phyloP scores from a whole-genome alignment of 2,329 filamentous ascomycete genomes.

The Apiospora rasikravindrae region DNA sequence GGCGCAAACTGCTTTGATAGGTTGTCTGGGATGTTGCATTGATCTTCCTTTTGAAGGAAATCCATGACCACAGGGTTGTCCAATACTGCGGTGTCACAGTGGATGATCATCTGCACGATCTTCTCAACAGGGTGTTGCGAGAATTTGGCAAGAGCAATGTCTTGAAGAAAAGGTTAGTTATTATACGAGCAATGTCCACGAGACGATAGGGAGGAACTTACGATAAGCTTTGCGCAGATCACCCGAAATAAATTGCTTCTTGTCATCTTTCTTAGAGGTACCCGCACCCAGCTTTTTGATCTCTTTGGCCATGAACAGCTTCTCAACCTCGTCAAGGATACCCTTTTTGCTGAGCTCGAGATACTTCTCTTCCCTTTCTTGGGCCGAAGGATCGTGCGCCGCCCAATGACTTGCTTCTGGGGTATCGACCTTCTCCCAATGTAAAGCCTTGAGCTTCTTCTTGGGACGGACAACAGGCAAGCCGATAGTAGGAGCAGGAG shows the following conservation, averaged over 20 bases:
- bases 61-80: slow-evolving; percentile 95
- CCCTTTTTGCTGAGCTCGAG: slow-evolving; percentile 90
- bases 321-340: slow-evolving; percentile 96
- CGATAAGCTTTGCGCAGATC: slow-evolving; percentile 88
- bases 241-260: slow-evolving; percentile 94
- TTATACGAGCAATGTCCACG: neutral
- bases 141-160: slow-evolving; percentile 94
- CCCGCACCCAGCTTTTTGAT: slow-evolving; percentile 80
- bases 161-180: slow-evolving; percentile 40
- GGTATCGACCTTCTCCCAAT: slow-evolving; percentile 98
- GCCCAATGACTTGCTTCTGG: slow-evolving; percentile 94
- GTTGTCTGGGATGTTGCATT: slow-evolving; percentile 92
- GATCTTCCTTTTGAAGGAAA: slow-evolving; percentile 89
- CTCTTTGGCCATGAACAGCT: slow-evolving; percentile 96
- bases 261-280: slow-evolving; percentile 81
- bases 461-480: slow-evolving; percentile 87
- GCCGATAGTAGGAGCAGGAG: slow-evolving; percentile 63
- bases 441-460: slow-evolving; percentile 99
- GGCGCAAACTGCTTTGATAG: slow-evolving; percentile 89
- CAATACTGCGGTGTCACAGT: slow-evolving; percentile 87
- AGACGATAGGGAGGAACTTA: slow-evolving; percentile 34
- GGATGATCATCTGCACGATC: slow-evolving; percentile 90
- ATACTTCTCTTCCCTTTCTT: slow-evolving; percentile 95
- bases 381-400: slow-evolving; percentile 79
- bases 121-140: slow-evolving; percentile 84